Conservation (phyloP, 2,329 filamentous ascomycete species). For the Pseudogymnoascus sp. region DNA sequence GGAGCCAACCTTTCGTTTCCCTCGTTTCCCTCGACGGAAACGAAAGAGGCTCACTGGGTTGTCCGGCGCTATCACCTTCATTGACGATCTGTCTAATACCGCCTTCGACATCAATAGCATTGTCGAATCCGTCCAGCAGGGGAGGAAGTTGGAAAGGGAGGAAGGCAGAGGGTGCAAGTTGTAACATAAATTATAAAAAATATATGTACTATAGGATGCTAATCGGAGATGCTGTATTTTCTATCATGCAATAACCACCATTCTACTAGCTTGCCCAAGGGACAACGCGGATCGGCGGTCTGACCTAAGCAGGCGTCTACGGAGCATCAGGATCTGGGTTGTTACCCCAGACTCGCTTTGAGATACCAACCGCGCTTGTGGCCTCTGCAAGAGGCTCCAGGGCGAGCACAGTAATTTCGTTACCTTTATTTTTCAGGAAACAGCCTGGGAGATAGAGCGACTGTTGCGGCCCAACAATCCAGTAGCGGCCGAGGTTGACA, state of each 20-base stretch:
- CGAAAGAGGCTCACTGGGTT: no score
- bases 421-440: conserved; percentile 29
- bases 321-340: conserved; percentile 26
- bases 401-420: conserved; percentile 38
- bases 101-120: no score
- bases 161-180: no score
- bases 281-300: neutral
- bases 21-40: no score
- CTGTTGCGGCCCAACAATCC: conserved; percentile 42
- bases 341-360: conserved; percentile 27
- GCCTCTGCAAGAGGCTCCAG: conserved; percentile 33
- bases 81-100: no score
- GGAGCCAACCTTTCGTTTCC: no score
- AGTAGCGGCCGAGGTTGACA: conserved; percentile 40
- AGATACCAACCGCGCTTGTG: conserved; percentile 17
- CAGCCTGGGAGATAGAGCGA: conserved; percentile 39
- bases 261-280: neutral
- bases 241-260: neutral
- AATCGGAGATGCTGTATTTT: neutral
- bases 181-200: no score
- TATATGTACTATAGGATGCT: neutral
- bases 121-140: no score
- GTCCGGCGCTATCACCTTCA: no score
- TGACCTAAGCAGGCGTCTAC: neutral
- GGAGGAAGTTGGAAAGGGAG: no score